Base-by-base conservation (phyloP, 2,329 filamentous ascomycete species). In the Alternaria metachromatica region DNA sequence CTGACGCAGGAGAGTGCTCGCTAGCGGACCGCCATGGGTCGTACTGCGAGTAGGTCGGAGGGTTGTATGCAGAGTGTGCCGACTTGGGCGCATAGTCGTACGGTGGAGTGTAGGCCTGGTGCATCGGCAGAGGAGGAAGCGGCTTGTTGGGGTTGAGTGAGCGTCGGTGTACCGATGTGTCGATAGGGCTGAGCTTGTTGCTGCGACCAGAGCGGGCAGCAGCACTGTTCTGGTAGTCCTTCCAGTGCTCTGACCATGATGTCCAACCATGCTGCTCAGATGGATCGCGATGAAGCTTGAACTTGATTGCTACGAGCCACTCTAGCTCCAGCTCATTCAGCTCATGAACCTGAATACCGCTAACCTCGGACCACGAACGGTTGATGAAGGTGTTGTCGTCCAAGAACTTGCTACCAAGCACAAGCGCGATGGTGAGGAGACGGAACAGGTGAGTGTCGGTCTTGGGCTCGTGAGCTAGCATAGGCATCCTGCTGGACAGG, bases 311-410 rank as follows among this genome's bases (percentile, higher is more conserved):
- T 59, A 88, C 86, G 44, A 97, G 86, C 94, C 94, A 97, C 72
- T 96, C 91, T 73, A 91, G 88, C 84, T 97, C 94, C 79, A 97
- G 87, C 64, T 87, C 85, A 82, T 97, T 97, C 71, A 97, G 86
- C 76, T 97, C 93, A 3, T 87, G 82, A 20, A 97, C 93, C 30
- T 90, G 86, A 70, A 97, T 97, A 65, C 92, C 93, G 81, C 93
- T 97, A 56, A 97, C 94, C 77, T 97, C 94, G 6, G 94, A 93
- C 94, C 94, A 97, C 1, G 94, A 97, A 59, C 93, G 91, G 83
- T 97, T 97, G 85, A 97, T 94, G 82, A 97, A 97, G 6, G 94
- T 97, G 82, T 97, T 97, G 85, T 97, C 94, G 76, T 97, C 94
- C 70, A 97, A 85, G 76, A 97, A 97, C 83, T 97, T 97, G 88